These are phyloP conservation scores for Daphne laureola DNA, from an alignment of 441 rosid genomes.

Conservation along the genomic window DNA sequence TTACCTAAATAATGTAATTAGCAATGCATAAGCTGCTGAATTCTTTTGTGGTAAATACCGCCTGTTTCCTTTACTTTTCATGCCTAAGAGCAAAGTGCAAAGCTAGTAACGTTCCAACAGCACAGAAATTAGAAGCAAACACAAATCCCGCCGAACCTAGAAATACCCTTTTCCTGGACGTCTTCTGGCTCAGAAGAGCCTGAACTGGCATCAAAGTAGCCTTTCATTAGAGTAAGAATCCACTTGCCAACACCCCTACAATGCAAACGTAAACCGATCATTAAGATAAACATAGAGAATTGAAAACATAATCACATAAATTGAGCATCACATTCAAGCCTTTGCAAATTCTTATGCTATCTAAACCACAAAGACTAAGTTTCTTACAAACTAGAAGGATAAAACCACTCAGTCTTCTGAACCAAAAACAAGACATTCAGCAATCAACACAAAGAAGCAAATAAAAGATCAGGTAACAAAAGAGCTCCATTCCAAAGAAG, in stretches of 20 bases:
- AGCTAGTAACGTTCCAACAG: slow-evolving; percentile 5
- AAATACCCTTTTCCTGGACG: slow-evolving; percentile 29
- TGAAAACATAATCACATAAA: too few species aligned
- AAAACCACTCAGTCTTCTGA: too few species aligned
- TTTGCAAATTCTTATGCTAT: too few species aligned
- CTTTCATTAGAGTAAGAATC: slow-evolving; percentile 64
- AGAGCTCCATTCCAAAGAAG: background rate
- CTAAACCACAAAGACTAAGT: too few species aligned
- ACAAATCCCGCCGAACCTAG: background rate
- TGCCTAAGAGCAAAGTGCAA: slow-evolving; percentile 29
- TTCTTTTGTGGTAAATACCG: slow-evolving; percentile 72
- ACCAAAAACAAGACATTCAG: too few species aligned
- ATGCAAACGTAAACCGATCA: slow-evolving; percentile 6
- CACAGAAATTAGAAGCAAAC: slow-evolving; percentile 7
- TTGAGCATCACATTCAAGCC: too few species aligned
- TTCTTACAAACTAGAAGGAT: too few species aligned
- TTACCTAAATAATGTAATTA: slow-evolving; percentile 76
- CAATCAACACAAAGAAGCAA: slow-evolving; percentile 3
- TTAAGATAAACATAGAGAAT: background rate
- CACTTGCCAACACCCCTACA: slow-evolving; percentile 87
- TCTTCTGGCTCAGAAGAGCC: slow-evolving; percentile 53
- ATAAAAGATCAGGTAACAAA: background rate
- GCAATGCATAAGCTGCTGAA: slow-evolving; percentile 77
- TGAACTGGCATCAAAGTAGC: slow-evolving; percentile 41
- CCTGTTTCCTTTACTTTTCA: slow-evolving; percentile 35